Conservation (phyloP, 495 filamentous ascomycete species). For the Trypethelium eluteriae region DNA sequence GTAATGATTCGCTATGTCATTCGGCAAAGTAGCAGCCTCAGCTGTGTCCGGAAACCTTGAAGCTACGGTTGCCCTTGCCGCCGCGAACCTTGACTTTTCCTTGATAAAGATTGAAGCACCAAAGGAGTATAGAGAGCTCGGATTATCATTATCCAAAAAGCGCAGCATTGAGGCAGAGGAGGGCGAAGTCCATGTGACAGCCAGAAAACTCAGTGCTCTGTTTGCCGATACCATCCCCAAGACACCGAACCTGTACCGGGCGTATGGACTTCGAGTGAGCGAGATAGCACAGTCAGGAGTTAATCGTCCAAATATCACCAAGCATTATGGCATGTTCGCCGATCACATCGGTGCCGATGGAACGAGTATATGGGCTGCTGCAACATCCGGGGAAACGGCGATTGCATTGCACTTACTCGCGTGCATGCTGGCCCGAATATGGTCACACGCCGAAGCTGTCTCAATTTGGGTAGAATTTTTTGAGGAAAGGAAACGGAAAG, state of each 20-base stretch:
- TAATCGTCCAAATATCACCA: not conserved
- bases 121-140: constrained; percentile 29
- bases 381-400: constrained; percentile 33
- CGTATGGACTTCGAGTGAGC: not conserved
- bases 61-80: constrained; percentile 17
- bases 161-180: not conserved
- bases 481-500: not conserved
- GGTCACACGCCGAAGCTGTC: constrained; percentile 31
- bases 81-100: constrained; percentile 37
- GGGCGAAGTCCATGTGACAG: not conserved
- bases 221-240: not conserved
- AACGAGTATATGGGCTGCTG: constrained; percentile 39
- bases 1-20: not conserved
- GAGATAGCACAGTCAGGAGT: not conserved
- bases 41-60: not conserved
- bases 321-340: constrained; percentile 11
- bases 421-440: constrained; percentile 37
- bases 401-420: constrained; percentile 36
- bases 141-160: constrained; percentile 19
- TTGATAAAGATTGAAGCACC: constrained; percentile 33
- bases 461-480: constrained; percentile 30
- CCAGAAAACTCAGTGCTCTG: not conserved
- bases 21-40: not conserved
- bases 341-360: constrained; percentile 28
- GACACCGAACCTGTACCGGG: not conserved